Evolutionary conservation across 1,139 yeast species (phyloP).

Genomic region (Lodderomyces oxycetoniae): DNA sequence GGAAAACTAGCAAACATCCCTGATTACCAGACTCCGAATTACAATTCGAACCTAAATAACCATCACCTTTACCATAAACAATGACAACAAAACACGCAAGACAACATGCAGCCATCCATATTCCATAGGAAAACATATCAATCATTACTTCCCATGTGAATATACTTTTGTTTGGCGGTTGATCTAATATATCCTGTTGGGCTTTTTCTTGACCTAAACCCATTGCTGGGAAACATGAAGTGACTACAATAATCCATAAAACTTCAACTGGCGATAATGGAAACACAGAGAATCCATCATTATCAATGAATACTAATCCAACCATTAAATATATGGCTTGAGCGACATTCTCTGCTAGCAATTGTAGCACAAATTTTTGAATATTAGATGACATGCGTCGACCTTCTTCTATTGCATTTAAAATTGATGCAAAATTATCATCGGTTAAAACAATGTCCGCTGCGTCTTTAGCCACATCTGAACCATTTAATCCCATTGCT

Average conservation of each 20-base stretch:
- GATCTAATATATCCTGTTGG: conserved; percentile 58
- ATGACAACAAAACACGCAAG: conserved; percentile 62
- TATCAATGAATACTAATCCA: conserved; percentile 67
- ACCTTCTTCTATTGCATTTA: conserved; percentile 67
- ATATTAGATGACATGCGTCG: conserved; percentile 78
- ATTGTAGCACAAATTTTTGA: conserved; percentile 74
- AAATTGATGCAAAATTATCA: conserved; percentile 50
- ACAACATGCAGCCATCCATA: conserved; percentile 71
- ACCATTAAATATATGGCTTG: conserved; percentile 69
- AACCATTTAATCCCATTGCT: conserved; percentile 44
- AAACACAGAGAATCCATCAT: conserved; percentile 58
- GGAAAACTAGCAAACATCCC: conserved; percentile 60
- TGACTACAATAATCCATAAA: conserved; percentile 73
- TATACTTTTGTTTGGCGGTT: conserved; percentile 60
- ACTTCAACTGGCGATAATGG: conserved; percentile 80
- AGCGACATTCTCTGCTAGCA: conserved; percentile 74
- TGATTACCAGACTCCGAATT: conserved; percentile 33
- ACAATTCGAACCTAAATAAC: conserved; percentile 64
- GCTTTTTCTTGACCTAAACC: conserved; percentile 74
- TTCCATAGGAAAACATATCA: conserved; percentile 74
- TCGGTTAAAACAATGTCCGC: conserved; percentile 51
- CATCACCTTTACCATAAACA: conserved; percentile 63
- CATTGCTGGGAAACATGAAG: conserved; percentile 83
- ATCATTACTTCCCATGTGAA: conserved; percentile 66
- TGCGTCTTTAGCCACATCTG: conserved; percentile 58